Evolutionary conservation across 2,329 filamentous ascomycete genomes (phyloP).

Genomic region (Alternaria burnsii): DNA sequence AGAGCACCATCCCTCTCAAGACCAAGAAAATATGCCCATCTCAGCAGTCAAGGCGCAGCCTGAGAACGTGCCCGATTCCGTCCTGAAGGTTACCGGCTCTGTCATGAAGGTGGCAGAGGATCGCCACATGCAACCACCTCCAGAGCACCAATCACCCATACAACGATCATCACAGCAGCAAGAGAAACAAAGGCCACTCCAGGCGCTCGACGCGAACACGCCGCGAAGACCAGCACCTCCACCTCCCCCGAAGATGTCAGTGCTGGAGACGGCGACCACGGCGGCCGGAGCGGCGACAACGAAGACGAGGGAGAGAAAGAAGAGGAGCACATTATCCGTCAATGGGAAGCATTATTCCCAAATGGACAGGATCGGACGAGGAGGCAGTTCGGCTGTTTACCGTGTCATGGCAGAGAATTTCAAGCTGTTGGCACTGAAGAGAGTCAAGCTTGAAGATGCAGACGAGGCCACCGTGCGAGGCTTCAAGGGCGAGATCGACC

Average conservation of each 20-base stretch:
- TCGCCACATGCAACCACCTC: conserved; percentile 30
- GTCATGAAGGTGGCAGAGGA: conserved; percentile 47
- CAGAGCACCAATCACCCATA: conserved; percentile 40
- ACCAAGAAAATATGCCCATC: conserved; percentile 82
- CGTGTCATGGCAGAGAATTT: conserved; percentile 97
- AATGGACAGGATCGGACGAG: conserved; percentile 88
- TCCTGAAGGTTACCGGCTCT: conserved; percentile 45
- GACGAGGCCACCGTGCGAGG: conserved; percentile 85
- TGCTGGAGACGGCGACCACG: conserved; percentile 88
- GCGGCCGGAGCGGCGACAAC: conserved; percentile 81
- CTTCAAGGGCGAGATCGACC: conserved; percentile 94
- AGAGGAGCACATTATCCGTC: conserved; percentile 82
- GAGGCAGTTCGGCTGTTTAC: conserved; percentile 93
- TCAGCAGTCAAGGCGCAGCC: conserved; percentile 41
- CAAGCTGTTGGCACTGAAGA: conserved; percentile 92
- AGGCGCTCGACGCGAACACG: conserved; percentile 70
- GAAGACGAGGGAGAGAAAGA: conserved; percentile 74
- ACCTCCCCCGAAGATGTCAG: conserved; percentile 95
- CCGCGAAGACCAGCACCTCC: conserved; percentile 78
- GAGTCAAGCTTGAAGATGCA: conserved; percentile 88
- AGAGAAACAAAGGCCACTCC: conserved; percentile 60
- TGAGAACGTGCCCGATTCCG: conserved; percentile 38
- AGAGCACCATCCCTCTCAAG: conserved; percentile 60
- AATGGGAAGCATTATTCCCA: conserved; percentile 92
- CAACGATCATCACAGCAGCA: conserved; percentile 50